phyloP scores from a whole-genome alignment of 176 grass and related monocot species.

The Avena eriantha region DNA sequence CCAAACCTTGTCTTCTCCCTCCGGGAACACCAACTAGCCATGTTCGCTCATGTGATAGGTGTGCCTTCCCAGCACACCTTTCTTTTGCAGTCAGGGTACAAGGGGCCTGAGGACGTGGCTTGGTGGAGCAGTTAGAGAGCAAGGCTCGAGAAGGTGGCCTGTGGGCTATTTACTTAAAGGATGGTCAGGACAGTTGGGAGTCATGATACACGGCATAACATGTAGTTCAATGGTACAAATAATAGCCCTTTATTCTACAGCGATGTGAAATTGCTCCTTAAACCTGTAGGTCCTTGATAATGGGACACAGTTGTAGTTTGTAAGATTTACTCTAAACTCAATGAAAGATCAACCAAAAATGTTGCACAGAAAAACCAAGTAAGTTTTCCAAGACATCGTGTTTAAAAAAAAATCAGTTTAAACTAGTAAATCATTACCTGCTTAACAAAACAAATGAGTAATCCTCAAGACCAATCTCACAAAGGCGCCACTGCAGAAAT shows the following conservation, averaged over 20 bases:
- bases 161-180: background rate
- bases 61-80: background rate
- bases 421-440: constrained; percentile 55
- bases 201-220: background rate
- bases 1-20: background rate
- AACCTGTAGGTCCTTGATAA: background rate
- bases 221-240: constrained; percentile 3
- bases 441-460: constrained; percentile 97
- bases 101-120: background rate
- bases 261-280: background rate
- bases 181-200: background rate
- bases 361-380: constrained; percentile 1
- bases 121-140: background rate
- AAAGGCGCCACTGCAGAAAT: constrained; percentile 86
- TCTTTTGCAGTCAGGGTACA: background rate
- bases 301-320: background rate
- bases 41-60: background rate
- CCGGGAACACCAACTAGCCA: background rate
- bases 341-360: background rate
- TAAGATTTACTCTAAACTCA: background rate
- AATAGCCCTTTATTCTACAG: constrained; percentile 1
- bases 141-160: background rate
- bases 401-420: constrained; percentile 13
- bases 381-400: background rate
- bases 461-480: constrained; percentile 96